Percentiles rank a stretch among this genome's conserved stretches.
phyloP scores from a whole-genome alignment of 1,284 basidiomycete genomes.

The Sporisorium graminicola region DNA sequence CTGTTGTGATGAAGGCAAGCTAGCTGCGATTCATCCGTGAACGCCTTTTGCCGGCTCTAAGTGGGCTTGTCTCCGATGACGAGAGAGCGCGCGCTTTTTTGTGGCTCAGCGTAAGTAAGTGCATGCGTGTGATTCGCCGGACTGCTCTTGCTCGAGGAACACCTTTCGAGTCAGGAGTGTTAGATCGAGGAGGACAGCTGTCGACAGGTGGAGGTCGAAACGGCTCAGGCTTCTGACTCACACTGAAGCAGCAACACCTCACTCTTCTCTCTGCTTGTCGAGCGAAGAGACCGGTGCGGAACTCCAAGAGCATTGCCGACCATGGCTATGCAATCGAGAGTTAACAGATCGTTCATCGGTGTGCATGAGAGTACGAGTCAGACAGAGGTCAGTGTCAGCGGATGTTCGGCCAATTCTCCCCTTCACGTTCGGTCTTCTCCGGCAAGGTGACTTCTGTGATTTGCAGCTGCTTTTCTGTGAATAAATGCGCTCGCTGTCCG shows the following conservation, averaged over 20 bases:
- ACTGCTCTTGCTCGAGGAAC: not conserved
- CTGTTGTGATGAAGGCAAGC: not conserved
- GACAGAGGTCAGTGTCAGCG: not conserved
- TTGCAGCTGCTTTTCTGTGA: not conserved
- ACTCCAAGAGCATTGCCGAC: slow-evolving; percentile 3
- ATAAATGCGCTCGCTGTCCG: slow-evolving; percentile 7
- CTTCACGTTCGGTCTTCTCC: slow-evolving; percentile 9
- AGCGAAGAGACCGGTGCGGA: not conserved
- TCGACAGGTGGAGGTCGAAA: slow-evolving; percentile 3
- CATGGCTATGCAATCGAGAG: not conserved
- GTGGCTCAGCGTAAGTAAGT: not conserved
- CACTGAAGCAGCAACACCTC: not conserved
- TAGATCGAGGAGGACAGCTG: not conserved
- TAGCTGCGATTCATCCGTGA: not conserved
- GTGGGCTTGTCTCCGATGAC: slow-evolving; percentile 1
- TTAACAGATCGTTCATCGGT: not conserved
- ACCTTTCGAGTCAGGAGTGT: not conserved
- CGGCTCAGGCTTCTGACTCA: not conserved
- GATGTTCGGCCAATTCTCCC: slow-evolving; percentile 8
- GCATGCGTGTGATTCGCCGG: slow-evolving; percentile 8
- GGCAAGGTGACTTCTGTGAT: not conserved
- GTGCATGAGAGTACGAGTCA: not conserved
- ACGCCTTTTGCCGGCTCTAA: not conserved
- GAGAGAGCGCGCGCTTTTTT: not conserved
- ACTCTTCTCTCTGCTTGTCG: not conserved